These are phyloP conservation scores for Diaporthe humulicola DNA, from an alignment of 2,329 filamentous ascomycete genomes.

Conservation along the genomic window DNA sequence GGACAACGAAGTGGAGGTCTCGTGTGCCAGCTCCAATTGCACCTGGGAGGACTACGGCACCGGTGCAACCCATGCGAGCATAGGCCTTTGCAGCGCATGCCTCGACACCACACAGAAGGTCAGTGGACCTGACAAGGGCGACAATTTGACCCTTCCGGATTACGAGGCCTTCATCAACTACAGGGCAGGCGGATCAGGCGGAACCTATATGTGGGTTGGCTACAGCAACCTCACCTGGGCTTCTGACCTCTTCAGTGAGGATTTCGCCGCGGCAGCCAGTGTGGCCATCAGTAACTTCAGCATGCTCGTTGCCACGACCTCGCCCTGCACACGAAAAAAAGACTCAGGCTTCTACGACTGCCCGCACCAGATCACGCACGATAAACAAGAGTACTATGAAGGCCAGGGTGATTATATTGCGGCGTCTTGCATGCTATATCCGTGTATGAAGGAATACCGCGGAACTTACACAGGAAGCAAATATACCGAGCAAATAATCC, in stretches of 20 bases:
- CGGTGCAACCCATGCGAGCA: constrained; percentile 44
- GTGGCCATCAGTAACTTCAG: constrained; percentile 43
- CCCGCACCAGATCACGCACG: constrained; percentile 37
- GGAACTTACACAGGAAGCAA: constrained; percentile 15
- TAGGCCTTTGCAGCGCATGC: constrained; percentile 46
- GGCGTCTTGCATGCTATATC: constrained; percentile 39
- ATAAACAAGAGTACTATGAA: constrained; percentile 3
- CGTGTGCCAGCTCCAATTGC: constrained; percentile 45
- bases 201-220: constrained; percentile 40
- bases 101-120: constrained; percentile 44
- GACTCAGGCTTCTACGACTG: constrained; percentile 37
- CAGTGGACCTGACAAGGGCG: neutral
- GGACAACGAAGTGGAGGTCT: constrained; percentile 42
- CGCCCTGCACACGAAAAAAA: constrained; percentile 39
- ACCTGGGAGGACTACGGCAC: constrained; percentile 42
- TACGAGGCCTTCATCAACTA: constrained; percentile 41
- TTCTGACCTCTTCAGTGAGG: constrained; percentile 38
- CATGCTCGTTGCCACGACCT: constrained; percentile 40
- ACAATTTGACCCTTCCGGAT: constrained; percentile 44
- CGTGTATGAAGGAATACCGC: constrained; percentile 41
- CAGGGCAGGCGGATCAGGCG: neutral
- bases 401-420: constrained; percentile 33
- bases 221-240: constrained; percentile 42
- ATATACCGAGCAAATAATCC: constrained; percentile 36
- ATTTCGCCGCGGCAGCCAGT: constrained; percentile 36